Evolutionary conservation across 2,329 filamentous ascomycete genomes (phyloP), one percentile per base, ranked within the genome.

Genomic region (Aspergillus pseudotamarii): DNA sequence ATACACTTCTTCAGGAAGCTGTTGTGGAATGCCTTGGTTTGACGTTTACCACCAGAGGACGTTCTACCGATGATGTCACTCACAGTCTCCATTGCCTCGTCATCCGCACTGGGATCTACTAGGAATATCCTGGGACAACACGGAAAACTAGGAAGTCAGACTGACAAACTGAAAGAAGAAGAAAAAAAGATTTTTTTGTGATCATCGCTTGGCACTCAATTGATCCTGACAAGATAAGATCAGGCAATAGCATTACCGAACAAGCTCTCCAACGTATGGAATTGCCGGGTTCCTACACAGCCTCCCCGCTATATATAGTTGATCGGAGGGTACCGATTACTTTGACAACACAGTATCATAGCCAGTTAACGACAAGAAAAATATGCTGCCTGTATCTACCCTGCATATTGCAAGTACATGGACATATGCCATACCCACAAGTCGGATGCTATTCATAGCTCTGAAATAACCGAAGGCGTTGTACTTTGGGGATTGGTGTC

Each of bases 241-340:
- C 51, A 54, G 51, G 51, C 30, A 54, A 30, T 54, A 54, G 21
- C 19, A 36, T 54, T 54, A 36, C 51, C n/a, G 51, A 54, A 28
- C 21, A 26, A 28, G 34, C n/a, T 28, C 28, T 36, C 6, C 19
- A 23, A 23, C 11, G 51, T 14, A n/a, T 54, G 30, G 30, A 45
- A 53, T 38, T 61, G 53, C 58, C 50, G 46, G 30, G 54, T 43
- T 54, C n/a, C 12, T 61, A 59, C 65, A 62, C 65, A 62, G 65
- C 66, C 66, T 61, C 48, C 51, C 59, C 54, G 60, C 64, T 62
- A 61, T 64, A 66, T 66, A 61, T 62, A 65, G 61, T 58, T 51
- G 32, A 41, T 16, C 14, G 14, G 38, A n/a, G 21, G 28, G 56
- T 26, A 32, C 50, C 57, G 41, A 30, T 60, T 60, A 60, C 36